Base-by-base conservation (phyloP, 768 basidiomycete species). In the Mrakia gelida region DNA sequence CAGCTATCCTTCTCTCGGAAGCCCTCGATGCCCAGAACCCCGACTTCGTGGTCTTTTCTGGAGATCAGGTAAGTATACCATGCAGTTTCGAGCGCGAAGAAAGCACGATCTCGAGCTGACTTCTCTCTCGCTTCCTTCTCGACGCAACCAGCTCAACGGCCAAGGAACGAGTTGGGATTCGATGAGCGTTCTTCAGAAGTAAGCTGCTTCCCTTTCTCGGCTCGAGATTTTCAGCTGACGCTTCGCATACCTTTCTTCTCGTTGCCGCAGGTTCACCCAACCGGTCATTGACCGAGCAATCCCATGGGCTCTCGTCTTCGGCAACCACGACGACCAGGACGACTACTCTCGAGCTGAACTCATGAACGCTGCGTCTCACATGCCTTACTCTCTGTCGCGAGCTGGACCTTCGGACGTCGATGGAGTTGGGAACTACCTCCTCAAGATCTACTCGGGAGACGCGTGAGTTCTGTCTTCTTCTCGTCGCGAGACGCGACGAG, bases 291-390 rank as follows among this genome's bases (percentile, higher is more conserved):
- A 90, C 18, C 88, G 90, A 68, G 84, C 87, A 30, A 78, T 78
- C 54, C 92, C 95, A 0, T 99, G 95, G 95, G 89, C 93, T 5
- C 91, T 90, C 0, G 88, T 98, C 3, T 95, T 98, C 84, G 96
- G 96, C 0, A 98, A 99, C 82, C 96, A 99, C 84, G 96, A 98
- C 81, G 81, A 82, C 93, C 43, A 79, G 23, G 74, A 79, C 75
- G 78, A 54, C 49, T 62, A 56, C 54, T 28, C 63, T 32, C 68
- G 73, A 62, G 49, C 45, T n/a, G 54, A 76, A 9, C 75, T 75
- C 21, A 75, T 79, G 74, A 16, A 41, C 21, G 54, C 56, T 9
- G 28, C 74, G 6, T 30, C 38, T 15, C 88, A 86, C 0, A 86
- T 98, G 77, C 96, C 96, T 0, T 97, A 95, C 82, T 94, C 91